Base-by-base conservation (phyloP, 208 protist genomes). In the Wallacemonas sp. region DNA sequence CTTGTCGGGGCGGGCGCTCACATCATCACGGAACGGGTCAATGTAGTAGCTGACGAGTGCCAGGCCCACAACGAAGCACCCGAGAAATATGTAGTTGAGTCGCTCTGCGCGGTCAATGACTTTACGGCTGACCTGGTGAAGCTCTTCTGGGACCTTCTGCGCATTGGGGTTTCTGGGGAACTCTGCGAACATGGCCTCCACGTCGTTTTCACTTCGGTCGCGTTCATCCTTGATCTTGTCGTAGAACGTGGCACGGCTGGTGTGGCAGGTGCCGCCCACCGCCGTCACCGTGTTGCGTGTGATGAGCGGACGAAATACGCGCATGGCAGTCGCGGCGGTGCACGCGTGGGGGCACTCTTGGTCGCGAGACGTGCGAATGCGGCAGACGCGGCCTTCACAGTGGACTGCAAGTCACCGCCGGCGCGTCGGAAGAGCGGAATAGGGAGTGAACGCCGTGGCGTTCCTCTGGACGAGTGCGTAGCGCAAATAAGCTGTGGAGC, bases 181-280 rank as follows among this genome's bases (percentile, higher is more conserved):
- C 32, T 86, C 81, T 10, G 66, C 37, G 57, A 89, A 92, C 76
- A 92, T 86, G 13, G 62, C 59, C 4, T 68, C 72, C 0, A 80
- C 71, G 3, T 80, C 77, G 5, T 71, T 70, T 26, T 89, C 80
- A 42, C 79, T 86, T 10, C 63, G 53, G 17, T 89, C 80, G 12
- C 78, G 63, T 37, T 83, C 65, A 53, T 85, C 32, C 17, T 76
- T 66, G 27, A 92, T 70, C 53, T 85, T 83, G 27, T 89, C 82
- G 63, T 92, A 92, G 50, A 84, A 92, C 27, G 27, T 64, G n/a
- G 39, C 34, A 54, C 62, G 60, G 27, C 37, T 36, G 34, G 24
- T 26, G 36, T 37, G 21, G 45, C 37, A 34, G 29, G 39, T 9
- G 19, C 34, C 38, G 27, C 26, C 1, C 1, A 39, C 44, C 9